Percentiles rank a stretch among this genome's conserved stretches.
These are phyloP conservation scores for Begonia peltatifolia DNA, from an alignment of 306 rosid genomes.

Conservation along the genomic window DNA sequence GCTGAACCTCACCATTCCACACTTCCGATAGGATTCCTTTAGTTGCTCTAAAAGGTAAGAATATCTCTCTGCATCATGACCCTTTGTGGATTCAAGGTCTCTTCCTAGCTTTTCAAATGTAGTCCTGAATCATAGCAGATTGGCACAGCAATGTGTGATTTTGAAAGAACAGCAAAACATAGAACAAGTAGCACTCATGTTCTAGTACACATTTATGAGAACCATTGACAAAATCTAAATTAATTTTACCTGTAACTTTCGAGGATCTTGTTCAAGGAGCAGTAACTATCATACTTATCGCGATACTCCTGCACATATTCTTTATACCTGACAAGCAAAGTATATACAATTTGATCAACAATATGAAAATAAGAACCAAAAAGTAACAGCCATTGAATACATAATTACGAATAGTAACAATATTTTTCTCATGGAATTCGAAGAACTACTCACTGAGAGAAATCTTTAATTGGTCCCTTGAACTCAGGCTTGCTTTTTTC, in stretches of 20 bases:
- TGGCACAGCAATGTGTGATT: background rate
- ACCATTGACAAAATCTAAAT: conserved; percentile 2
- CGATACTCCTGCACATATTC: conserved; percentile 81
- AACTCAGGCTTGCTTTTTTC: conserved; percentile 84
- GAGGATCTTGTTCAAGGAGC: conserved; percentile 74
- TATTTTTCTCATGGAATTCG: conserved; percentile 2
- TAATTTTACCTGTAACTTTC: conserved; percentile 53
- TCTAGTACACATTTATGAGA: conserved; percentile 1
- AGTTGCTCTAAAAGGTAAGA: conserved; percentile 36
- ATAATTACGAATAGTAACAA: conserved; percentile 2
- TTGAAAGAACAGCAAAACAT: conserved; percentile 6
- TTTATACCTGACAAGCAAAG: conserved; percentile 36
- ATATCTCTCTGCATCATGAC: conserved; percentile 48
- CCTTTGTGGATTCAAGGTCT: conserved; percentile 45
- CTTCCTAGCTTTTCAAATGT: conserved; percentile 55
- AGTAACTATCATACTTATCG: conserved; percentile 73
- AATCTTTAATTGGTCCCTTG: conserved; percentile 65
- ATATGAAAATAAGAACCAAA: conserved; percentile 7
- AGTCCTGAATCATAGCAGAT: conserved; percentile 25
- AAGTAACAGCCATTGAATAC: no score
- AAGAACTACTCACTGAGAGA: conserved; percentile 56
- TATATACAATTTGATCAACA: background rate
- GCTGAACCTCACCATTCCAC: conserved; percentile 43
- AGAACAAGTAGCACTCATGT: conserved; percentile 1
- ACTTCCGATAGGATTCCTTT: conserved; percentile 52